Evolutionary conservation across 805 yeast species (phyloP).

Genomic region (Candida michaelii): DNA sequence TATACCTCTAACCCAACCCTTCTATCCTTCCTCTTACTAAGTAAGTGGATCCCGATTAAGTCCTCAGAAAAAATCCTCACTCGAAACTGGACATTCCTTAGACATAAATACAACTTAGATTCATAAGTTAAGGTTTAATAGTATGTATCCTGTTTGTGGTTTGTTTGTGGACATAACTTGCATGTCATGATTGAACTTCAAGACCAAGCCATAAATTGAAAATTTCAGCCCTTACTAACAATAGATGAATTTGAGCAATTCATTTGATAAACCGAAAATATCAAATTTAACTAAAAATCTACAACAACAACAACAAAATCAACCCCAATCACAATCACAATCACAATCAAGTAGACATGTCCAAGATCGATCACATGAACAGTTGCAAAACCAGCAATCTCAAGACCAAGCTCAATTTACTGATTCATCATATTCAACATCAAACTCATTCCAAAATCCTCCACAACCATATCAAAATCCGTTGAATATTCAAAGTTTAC

Average conservation of each 20-base stretch:
- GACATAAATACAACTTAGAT: neutral
- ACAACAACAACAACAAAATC: constrained; percentile 11
- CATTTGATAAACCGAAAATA: constrained; percentile 13
- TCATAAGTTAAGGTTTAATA: neutral
- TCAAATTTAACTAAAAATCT: constrained; percentile 37
- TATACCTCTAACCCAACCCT: too few relatives aligned
- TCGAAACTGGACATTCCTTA: constrained; percentile 1
- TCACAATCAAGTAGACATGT: too few relatives aligned
- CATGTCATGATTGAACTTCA: neutral
- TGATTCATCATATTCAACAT: constrained; percentile 3
- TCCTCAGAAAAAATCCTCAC: constrained; percentile 3
- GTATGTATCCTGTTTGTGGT: neutral
- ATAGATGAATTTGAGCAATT: constrained; percentile 11
- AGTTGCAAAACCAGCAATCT: neutral
- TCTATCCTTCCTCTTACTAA: too few relatives aligned
- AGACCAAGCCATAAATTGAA: neutral
- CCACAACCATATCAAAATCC: neutral
- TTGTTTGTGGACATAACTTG: too few relatives aligned
- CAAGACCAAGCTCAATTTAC: neutral
- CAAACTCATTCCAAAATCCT: constrained; percentile 2
- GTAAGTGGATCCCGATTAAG: neutral
- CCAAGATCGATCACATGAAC: neutral
- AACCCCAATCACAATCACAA: constrained; percentile 8
- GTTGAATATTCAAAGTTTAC: constrained; percentile 11
- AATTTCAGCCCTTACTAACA: constrained; percentile 6